Evolutionary conservation across 2,329 filamentous ascomycete genomes (phyloP).

Genomic region (Cercospora berteroae): DNA sequence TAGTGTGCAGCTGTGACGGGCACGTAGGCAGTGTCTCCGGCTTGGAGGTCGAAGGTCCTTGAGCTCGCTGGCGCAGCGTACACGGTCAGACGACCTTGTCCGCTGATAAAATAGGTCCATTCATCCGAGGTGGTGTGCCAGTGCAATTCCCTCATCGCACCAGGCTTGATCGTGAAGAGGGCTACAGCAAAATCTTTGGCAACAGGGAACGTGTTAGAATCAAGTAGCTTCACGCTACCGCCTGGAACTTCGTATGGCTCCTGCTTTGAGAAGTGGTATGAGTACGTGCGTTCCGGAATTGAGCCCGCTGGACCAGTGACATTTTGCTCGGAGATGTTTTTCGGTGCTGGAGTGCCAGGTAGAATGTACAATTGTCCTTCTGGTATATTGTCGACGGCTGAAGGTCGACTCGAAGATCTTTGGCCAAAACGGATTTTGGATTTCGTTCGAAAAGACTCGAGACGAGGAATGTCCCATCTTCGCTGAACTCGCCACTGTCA

Average conservation of each 20-base stretch:
- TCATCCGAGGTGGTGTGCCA: slow-evolving; percentile 62
- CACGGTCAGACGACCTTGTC: slow-evolving; percentile 56
- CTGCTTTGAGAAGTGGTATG: slow-evolving; percentile 49
- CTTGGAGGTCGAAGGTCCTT: slow-evolving; percentile 59
- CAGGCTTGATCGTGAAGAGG: slow-evolving; percentile 58
- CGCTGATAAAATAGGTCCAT: slow-evolving; percentile 60
- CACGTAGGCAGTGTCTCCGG: slow-evolving; percentile 61
- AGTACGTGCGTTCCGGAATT: slow-evolving; percentile 36
- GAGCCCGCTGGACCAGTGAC: slow-evolving; percentile 41
- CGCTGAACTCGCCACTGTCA: slow-evolving; percentile 57
- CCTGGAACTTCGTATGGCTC: slow-evolving; percentile 53
- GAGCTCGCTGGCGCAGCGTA: slow-evolving; percentile 53
- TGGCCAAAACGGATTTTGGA: slow-evolving; percentile 43
- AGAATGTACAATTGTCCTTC: slow-evolving; percentile 46
- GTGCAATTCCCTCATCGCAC: slow-evolving; percentile 64
- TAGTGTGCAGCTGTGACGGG: slow-evolving; percentile 57
- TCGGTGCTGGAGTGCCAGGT: slow-evolving; percentile 40
- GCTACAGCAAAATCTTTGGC: slow-evolving; percentile 56
- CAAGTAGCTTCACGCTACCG: slow-evolving; percentile 59
- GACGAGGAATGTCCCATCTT: slow-evolving; percentile 60
- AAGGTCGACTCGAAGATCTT: slow-evolving; percentile 43
- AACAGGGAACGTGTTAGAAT: slow-evolving; percentile 57
- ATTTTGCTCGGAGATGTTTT: slow-evolving; percentile 44
- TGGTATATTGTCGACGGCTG: slow-evolving; percentile 41
- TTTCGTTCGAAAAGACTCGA: slow-evolving; percentile 38